A percentile compares a stretch with the other conserved stretches of the same genome.
These are phyloP conservation scores for Cnidoscolus chayamansa DNA, from an alignment of 441 rosid species.

Conservation along the genomic window DNA sequence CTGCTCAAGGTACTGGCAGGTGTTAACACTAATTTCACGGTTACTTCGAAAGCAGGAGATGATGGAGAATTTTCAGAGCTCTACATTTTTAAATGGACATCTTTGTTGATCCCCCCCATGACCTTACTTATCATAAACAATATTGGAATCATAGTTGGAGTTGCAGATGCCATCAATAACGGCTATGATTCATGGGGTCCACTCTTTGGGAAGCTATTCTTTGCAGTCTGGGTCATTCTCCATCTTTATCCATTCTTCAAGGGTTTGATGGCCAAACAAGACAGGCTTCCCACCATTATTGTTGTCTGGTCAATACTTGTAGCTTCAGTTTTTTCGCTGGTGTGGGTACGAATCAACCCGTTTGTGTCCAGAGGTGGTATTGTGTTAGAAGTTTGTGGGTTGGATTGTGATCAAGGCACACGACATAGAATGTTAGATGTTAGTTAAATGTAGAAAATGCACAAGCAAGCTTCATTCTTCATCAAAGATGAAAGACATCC, in stretches of 20 bases:
- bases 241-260: conserved; percentile 97
- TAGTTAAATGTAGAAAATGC: conserved; percentile 19
- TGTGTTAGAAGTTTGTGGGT: conserved; percentile 72
- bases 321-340: conserved; percentile 73
- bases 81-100: conserved; percentile 89
- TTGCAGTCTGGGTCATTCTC: conserved; percentile 86
- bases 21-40: conserved; percentile 89
- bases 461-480: conserved; percentile 13
- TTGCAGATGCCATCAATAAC: conserved; percentile 83
- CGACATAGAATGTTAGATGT: conserved; percentile 24
- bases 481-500: conserved; percentile 18
- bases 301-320: conserved; percentile 89
- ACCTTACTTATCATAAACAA: conserved; percentile 74
- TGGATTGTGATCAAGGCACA: conserved; percentile 52
- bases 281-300: conserved; percentile 79
- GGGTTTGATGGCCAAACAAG: conserved; percentile 80
- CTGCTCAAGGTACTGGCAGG: conserved; percentile 93
- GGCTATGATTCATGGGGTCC: conserved; percentile 79
- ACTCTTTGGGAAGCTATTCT: conserved; percentile 46
- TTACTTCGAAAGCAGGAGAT: conserved; percentile 93
- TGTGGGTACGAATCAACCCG: conserved; percentile 91
- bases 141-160: conserved; percentile 72
- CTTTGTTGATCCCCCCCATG: conserved; percentile 74
- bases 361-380: conserved; percentile 59
- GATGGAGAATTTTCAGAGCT: conserved; percentile 90